Conservation (phyloP, 371 early-diverging fungal genomes). For the Syncephalastrum sp. region DNA sequence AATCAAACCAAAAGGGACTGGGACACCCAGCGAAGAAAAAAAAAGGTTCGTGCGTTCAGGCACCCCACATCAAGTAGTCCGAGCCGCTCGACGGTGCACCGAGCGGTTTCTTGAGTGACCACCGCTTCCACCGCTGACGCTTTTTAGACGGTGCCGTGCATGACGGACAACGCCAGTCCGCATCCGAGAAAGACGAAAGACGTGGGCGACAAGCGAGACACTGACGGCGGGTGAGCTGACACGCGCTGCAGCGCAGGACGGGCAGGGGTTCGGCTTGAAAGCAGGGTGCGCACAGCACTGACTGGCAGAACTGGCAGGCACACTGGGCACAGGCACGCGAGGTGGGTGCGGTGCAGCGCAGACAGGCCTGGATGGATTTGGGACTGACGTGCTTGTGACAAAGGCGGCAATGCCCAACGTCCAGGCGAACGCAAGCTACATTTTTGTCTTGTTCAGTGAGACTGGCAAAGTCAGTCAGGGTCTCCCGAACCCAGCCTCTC, state of each 20-base stretch:
- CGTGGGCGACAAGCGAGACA: no score
- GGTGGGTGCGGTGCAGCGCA: slow-evolving; percentile 7
- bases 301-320: background rate
- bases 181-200: no score
- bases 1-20: no score
- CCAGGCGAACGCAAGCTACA: background rate
- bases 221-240: slow-evolving; percentile 6
- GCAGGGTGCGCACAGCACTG: background rate
- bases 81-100: no score
- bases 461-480: slow-evolving; percentile 1
- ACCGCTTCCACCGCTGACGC: no score
- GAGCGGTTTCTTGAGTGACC: no score
- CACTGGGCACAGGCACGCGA: slow-evolving; percentile 12
- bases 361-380: background rate
- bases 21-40: no score
- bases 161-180: no score
- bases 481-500: slow-evolving; percentile 3
- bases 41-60: no score
- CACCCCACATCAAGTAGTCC: no score
- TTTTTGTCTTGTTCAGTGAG: slow-evolving; percentile 6
- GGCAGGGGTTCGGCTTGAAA: slow-evolving; percentile 2
- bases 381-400: slow-evolving; percentile 13
- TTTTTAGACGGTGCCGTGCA: no score
- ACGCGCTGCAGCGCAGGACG: slow-evolving; percentile 5
- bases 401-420: slow-evolving; percentile 10